Base-by-base conservation (phyloP, 768 basidiomycete species). In the Leccinum broughii region DNA sequence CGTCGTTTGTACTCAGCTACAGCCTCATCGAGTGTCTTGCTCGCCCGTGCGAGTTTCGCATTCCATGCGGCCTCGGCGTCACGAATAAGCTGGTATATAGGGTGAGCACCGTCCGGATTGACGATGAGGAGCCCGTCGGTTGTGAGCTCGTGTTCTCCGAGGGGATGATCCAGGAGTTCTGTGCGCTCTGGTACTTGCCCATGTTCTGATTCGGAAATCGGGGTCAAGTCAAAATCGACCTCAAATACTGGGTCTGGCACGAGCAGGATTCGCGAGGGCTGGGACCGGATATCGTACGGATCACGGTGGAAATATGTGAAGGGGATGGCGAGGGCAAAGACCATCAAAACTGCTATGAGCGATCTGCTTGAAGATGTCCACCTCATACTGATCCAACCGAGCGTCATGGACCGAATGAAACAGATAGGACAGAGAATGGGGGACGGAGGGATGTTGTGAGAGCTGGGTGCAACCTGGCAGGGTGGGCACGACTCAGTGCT, bases 31-130 rank as follows among this genome's bases (percentile, higher is more conserved):
- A 81, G 65, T 0, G 77, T 76, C 28, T 55, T 72, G 51, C 80
- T 80, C 30, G 75, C 77, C 1, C 70, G 70, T 0, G 63, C 60
- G 2, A 64, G 56, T 65, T 78, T 78, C 2, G 59, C 63, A 1
- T 68, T 62, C 81, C 81, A 83, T 22, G 67, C 66, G 1, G 59
- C 37, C 58, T 78, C 72, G 0, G 79, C 78, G 14, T 70, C 62
- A 34, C 60, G 62, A 15, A 81, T 77, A 30, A 83, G 68, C 46
- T 77, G 75, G 52, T 75, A 74, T n/a, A 83, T 77, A 1, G 81
- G 81, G 62, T 83, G 80, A 2, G 71, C 64, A 1, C 74, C 77
- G 4, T 70, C 50, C 0, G 71, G 71, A 51, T 78, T 74, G 61
- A 76, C 75, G 26, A 71, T 50, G 9, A 78, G 66, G 24, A 76